Evolutionary conservation across 1,284 basidiomycete genomes (phyloP).

Genomic region (Malassezia caprae): DNA sequence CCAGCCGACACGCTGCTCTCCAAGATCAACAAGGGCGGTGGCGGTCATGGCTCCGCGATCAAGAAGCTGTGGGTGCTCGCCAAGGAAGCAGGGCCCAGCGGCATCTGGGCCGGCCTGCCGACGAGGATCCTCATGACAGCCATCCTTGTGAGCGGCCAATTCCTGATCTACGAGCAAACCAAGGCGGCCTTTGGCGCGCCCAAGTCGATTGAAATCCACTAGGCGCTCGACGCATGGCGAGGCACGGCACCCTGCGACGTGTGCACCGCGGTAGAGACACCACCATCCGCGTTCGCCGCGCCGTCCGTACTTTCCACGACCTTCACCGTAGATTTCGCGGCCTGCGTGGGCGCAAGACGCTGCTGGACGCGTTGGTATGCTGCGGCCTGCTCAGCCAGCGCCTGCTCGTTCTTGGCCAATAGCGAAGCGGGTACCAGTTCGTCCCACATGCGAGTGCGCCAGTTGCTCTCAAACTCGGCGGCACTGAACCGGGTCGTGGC

Average conservation of each 20-base stretch:
- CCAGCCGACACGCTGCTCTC: conserved; percentile 46
- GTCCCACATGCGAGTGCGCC: conserved; percentile 11
- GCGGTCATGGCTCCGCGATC: conserved; percentile 35
- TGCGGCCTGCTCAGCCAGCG: not conserved
- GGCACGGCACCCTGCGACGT: not conserved
- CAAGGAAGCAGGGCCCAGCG: conserved; percentile 34
- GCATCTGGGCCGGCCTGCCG: conserved; percentile 44
- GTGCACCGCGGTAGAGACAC: not conserved
- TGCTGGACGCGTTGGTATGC: not conserved
- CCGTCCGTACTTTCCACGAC: not conserved
- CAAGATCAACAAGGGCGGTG: conserved; percentile 48
- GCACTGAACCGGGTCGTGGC: conserved; percentile 37
- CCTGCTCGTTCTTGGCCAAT: not conserved
- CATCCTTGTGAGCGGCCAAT: conserved; percentile 33
- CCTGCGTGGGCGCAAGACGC: not conserved
- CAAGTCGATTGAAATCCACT: conserved; percentile 26
- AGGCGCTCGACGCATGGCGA: not conserved
- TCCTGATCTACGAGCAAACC: conserved; percentile 35
- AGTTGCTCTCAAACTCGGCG: not conserved
- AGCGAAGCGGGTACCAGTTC: conserved; percentile 9
- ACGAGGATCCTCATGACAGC: conserved; percentile 42
- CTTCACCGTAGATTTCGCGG: not conserved
- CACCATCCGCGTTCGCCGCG: not conserved
- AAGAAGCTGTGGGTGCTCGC: conserved; percentile 33
- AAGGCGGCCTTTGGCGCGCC: conserved; percentile 37